Evolutionary conservation across 805 yeast genomes (phyloP).

Genomic region (Saturnispora hagleri): DNA sequence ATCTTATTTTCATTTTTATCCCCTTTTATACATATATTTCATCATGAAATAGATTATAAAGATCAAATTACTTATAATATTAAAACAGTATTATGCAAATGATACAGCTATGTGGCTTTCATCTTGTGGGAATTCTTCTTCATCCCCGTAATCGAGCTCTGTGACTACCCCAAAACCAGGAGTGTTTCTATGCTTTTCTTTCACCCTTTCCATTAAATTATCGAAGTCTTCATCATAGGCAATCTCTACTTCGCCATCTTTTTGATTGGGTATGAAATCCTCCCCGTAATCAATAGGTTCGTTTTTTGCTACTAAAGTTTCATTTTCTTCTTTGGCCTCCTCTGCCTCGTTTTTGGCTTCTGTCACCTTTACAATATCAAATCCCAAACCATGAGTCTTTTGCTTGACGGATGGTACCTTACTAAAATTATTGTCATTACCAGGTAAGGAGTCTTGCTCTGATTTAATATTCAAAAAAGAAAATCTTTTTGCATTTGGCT

Average conservation of each 20-base stretch:
- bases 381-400: slow-evolving; percentile 2
- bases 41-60: neutral
- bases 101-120: slow-evolving; percentile 19
- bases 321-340: neutral
- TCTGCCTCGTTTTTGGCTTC: neutral
- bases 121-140: slow-evolving; percentile 27
- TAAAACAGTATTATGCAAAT: neutral
- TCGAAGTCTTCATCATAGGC: slow-evolving; percentile 19
- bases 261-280: neutral
- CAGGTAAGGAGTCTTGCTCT: neutral
- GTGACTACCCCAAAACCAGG: slow-evolving; percentile 12
- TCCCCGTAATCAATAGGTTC: slow-evolving; percentile 9
- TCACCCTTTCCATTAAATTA: slow-evolving; percentile 4
- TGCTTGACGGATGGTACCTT: neutral
- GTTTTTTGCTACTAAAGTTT: neutral
- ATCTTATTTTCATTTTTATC: neutral
- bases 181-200: slow-evolving; percentile 5
- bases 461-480: neutral
- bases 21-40: neutral
- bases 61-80: neutral
- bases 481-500: neutral
- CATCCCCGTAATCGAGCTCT: slow-evolving; percentile 25
- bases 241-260: slow-evolving; percentile 18
- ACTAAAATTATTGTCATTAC: neutral
- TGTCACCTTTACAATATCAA: slow-evolving; percentile 4